Evolutionary conservation across 2,329 filamentous ascomycete species (phyloP), one percentile per base, ranked within the genome.

Genomic region (Microcyclospora tardicrescens): DNA sequence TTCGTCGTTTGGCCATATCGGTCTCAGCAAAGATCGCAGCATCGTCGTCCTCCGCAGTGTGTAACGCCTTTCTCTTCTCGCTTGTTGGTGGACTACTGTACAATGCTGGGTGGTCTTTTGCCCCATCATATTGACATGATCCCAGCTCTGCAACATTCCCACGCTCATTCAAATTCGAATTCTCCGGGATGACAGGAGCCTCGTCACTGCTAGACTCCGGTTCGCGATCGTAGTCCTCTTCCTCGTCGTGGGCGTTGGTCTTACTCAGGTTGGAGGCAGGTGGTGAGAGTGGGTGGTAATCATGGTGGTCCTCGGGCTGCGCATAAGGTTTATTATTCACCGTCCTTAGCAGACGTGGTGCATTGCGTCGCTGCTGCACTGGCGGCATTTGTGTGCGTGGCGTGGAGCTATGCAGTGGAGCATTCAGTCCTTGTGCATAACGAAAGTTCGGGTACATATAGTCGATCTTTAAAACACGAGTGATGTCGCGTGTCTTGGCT

Each of bases 271-370:
- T 24, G 5, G 19, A 24, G 4, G 19, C 19, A 8, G 19, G 19
- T 24, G 19, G 19, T 24, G 19, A 24, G 19, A 24, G 19, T 8
- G 19, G 19, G 19, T 8, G 19, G 19, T 24, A 24, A 5, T 59
- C 54, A 16, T 59, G 55, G 36, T 65, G 61, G 34, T 64, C 56
- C 1, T 61, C 50, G 5, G 50, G 40, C 5, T 44, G 54, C 13
- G 61, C 63, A 48, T 66, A 60, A 19, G 46, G 46, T 39, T 55
- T 56, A 27, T 54, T 52, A 1, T 42, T 35, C 5, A 64, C 60
- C 5, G 10, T 51, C 8, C 39, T 41, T 6, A 65, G 49, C 6
- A 66, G 48, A 16, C 5, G 19, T 24, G 19, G 5, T 24, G 19
- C 19, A 24, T 24, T 24, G 5, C 8, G 4, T 24, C 19, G 4